Conservation (phyloP, 306 rosid genomes). For the Ziziphus jujuba region DNA sequence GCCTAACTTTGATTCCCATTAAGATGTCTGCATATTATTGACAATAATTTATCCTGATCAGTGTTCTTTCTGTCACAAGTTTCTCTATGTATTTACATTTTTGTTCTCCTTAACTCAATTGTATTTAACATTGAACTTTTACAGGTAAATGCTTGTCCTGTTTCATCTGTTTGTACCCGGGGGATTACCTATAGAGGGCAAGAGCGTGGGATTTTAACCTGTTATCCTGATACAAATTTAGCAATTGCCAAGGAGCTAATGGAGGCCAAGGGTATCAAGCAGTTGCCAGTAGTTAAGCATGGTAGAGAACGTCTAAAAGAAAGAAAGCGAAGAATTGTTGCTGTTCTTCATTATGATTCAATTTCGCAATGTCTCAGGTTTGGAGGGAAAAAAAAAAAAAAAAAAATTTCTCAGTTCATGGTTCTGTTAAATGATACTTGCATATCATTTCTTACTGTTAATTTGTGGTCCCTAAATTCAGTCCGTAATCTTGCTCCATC, state of each 20-base stretch:
- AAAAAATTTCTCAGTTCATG: conserved; percentile 21
- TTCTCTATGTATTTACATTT: neutral
- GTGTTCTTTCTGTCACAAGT: neutral
- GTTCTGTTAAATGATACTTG: neutral
- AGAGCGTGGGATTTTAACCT: conserved; percentile 78
- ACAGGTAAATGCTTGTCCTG: conserved; percentile 63
- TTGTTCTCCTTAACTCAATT: conserved; percentile 2
- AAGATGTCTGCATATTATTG: no score
- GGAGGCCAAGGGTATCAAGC: conserved; percentile 93
- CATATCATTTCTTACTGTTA: neutral
- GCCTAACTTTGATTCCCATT: conserved; percentile 5
- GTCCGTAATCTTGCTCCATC: neutral
- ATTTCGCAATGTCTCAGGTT: conserved; percentile 79
- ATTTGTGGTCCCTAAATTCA: neutral
- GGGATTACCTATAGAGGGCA: conserved; percentile 79
- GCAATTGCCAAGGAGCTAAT: conserved; percentile 87
- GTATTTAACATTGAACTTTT: conserved; percentile 20
- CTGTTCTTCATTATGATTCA: conserved; percentile 77
- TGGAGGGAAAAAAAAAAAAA: no score
- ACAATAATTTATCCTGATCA: no score
- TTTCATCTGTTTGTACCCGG: conserved; percentile 84
- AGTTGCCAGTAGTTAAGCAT: conserved; percentile 88
- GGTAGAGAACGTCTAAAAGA: conserved; percentile 42
- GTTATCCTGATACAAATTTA: conserved; percentile 75
- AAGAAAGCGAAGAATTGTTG: conserved; percentile 67